Base-by-base conservation (phyloP, 2,329 filamentous ascomycete genomes). In the Colletotrichum liaoningense region DNA sequence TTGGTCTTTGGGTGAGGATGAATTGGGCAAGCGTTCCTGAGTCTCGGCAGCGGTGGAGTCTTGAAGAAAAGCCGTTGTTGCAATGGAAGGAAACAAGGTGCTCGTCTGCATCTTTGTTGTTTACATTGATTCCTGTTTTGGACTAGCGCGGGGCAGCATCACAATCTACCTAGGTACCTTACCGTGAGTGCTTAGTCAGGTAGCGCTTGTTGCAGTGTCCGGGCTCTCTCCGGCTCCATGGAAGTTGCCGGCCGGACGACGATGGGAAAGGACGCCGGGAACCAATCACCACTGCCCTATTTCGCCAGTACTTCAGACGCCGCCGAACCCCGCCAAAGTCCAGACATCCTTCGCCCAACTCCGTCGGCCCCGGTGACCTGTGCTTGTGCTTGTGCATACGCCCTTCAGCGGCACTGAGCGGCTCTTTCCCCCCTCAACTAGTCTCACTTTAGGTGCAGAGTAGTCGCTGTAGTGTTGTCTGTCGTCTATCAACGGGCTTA, bases 1-100 rank as follows among this genome's bases (percentile, higher is more conserved):
- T 49, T 26, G n/a, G 26, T 14, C 38, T 42, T 42, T 42, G 14
- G 22, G 42, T 33, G 9, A 26, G 19, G 63, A 42, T 65, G 63
- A 28, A 65, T 56, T 55, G 46, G 63, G 63, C 49, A 65, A 56
- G 63, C 52, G 49, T 56, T n/a, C 33, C 52, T 55, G 14, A 24
- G 11, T 42, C 63, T 65, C 22, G 30, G 46, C 33, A 16, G 14
- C 14, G 30, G 63, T 56, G 63, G 63, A 65, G 63, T 65, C 63
- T 65, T 42, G 49, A 55, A 65, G 49, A 65, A 73, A 65, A 73
- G 70, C 66, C 67, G 70, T 60, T 56, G 66, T 52, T 54, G 66
- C 46, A 54, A 33, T 52, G n/a, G 26, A 54, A 66, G 52, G 19
- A 65, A 55, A 46, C 55, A 55, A 54, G 38, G 59, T 46, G 52